phyloP scores from a whole-genome alignment of 306 rosid species.

The Quercus variabilis region DNA sequence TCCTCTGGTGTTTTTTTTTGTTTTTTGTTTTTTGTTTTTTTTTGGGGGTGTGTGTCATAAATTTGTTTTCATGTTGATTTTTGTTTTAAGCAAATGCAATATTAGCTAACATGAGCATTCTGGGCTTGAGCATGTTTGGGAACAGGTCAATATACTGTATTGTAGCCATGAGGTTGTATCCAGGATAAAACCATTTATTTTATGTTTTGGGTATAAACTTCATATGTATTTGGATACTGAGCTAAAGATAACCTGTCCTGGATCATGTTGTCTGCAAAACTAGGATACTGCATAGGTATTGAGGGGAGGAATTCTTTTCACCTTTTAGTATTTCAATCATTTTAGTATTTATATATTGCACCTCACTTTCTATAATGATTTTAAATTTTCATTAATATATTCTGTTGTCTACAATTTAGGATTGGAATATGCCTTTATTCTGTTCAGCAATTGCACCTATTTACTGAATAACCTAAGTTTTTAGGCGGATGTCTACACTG shows the following conservation, averaged over 20 bases:
- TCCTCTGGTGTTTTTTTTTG: background rate
- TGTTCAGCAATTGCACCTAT: constrained; percentile 2
- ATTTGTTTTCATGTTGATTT: background rate
- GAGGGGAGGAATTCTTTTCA: background rate
- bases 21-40: background rate
- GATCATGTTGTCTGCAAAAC: background rate
- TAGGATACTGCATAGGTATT: background rate
- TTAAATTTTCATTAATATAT: background rate
- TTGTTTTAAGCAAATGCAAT: background rate
- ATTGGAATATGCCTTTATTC: constrained; percentile 13
- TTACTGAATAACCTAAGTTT: constrained; percentile 26
- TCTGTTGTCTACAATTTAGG: background rate
- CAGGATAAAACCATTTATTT: no score
- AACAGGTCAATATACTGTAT: background rate
- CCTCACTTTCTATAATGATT: background rate
- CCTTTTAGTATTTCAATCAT: background rate
- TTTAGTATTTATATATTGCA: background rate
- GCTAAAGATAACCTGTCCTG: background rate
- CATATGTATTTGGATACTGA: background rate
- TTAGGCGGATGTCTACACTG: constrained; percentile 82
- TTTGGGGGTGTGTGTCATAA: background rate
- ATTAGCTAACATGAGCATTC: background rate
- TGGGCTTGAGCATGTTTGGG: background rate
- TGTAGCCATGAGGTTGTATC: background rate
- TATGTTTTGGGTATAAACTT: background rate